These are phyloP conservation scores for Wickerhamiella dianesei DNA, from an alignment of 805 yeast species.

Conservation along the genomic window DNA sequence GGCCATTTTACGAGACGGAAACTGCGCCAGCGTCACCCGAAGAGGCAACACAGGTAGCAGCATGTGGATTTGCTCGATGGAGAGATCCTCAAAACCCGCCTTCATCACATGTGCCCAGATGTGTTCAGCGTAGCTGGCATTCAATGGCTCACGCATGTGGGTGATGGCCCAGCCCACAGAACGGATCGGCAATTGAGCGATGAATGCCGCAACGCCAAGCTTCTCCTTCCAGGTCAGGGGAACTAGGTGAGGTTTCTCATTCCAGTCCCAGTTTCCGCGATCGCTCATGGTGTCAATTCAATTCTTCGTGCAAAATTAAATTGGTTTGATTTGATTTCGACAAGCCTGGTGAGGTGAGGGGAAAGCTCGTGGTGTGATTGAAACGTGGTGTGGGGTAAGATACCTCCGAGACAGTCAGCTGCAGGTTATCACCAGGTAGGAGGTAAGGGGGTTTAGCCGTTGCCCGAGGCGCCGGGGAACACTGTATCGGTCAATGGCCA, in stretches of 20 bases:
- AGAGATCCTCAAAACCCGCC: neutral
- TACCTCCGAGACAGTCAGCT: neutral
- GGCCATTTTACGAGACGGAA: neutral
- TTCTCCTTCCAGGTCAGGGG: neutral
- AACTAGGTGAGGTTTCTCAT: neutral
- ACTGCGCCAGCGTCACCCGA: neutral
- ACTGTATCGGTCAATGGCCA: too few relatives aligned
- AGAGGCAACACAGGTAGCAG: neutral
- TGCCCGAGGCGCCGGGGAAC: too few relatives aligned
- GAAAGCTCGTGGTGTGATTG: neutral
- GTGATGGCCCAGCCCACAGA: neutral
- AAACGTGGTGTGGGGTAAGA: neutral
- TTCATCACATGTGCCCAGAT: neutral
- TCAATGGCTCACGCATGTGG: neutral
- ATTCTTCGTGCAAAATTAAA: too few relatives aligned
- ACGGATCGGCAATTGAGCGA: neutral
- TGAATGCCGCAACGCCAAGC: neutral
- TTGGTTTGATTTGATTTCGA: too few relatives aligned
- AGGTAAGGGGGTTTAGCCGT: too few relatives aligned
- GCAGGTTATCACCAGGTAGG: too few relatives aligned
- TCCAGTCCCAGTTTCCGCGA: neutral
- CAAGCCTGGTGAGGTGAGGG: too few relatives aligned
- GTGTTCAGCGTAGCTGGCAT: neutral
- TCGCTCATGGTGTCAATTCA: too few relatives aligned
- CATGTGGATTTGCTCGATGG: neutral